Conservation (phyloP, 352 stramenopile species). For the Globisporangium nunn region DNA sequence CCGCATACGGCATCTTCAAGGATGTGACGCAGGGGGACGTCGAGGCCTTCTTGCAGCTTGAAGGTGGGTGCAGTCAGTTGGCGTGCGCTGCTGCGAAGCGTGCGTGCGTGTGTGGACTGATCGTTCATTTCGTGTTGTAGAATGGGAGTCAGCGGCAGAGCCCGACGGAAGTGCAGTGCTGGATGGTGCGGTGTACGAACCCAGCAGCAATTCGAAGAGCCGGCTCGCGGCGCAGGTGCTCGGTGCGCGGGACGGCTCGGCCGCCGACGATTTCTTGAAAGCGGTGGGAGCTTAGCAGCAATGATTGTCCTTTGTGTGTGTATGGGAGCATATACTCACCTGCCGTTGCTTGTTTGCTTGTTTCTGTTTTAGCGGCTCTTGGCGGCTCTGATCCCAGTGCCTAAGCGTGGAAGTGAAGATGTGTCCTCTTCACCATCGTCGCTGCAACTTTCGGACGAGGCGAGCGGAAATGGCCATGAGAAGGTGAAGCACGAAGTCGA, state of each 20-base stretch:
- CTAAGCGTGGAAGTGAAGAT: not conserved
- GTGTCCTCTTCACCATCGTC: not conserved
- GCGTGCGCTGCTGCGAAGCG: not conserved
- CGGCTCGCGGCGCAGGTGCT: conserved; percentile 3
- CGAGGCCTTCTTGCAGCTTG: conserved; percentile 42
- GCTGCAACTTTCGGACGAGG: not conserved
- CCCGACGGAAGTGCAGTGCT: not conserved
- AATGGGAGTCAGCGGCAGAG: not conserved
- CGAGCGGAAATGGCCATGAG: not conserved
- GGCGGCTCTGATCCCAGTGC: conserved; percentile 9
- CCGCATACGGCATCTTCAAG: conserved; percentile 57
- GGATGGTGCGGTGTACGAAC: conserved; percentile 5
- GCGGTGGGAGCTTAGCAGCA: conserved; percentile 16
- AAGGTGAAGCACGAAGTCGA: not conserved
- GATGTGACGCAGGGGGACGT: conserved; percentile 53
- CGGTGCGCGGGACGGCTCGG: conserved; percentile 6
- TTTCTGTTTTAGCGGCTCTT: conserved; percentile 9
- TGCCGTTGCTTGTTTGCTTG: not conserved
- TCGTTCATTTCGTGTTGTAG: not conserved
- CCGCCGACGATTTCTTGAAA: conserved; percentile 40
- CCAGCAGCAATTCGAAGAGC: conserved; percentile 2
- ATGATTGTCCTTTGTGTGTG: not conserved
- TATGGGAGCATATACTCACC: not conserved
- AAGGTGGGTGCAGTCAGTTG: conserved; percentile 21
- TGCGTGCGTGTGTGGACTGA: not conserved